Evolutionary conservation across 441 rosid genomes (phyloP).

Genomic region (Jatropha multifida): DNA sequence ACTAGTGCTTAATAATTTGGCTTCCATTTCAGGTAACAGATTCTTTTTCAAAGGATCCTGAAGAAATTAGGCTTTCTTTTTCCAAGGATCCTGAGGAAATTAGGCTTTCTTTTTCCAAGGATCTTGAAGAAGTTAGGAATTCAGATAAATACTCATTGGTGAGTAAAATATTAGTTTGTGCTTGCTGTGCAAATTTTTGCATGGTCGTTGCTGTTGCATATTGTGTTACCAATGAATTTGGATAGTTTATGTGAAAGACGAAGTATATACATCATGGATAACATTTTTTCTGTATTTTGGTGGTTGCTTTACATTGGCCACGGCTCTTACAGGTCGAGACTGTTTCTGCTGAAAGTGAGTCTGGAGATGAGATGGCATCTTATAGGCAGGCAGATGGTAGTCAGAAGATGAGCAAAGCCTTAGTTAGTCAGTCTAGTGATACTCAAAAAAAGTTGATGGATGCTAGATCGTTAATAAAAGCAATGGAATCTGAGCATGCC

Average conservation of each 20-base stretch:
- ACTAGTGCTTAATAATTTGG: conserved; percentile 25
- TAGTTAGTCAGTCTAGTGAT: conserved; percentile 29
- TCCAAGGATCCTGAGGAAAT: conserved; percentile 43
- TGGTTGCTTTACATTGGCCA: conserved; percentile 8
- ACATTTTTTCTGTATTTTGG: conserved; percentile 13
- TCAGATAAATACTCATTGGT: conserved; percentile 50
- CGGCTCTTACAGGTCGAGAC: conserved; percentile 51
- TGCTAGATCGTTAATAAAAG: conserved; percentile 39
- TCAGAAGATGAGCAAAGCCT: conserved; percentile 30
- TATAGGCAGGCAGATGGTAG: conserved; percentile 37
- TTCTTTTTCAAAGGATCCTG: conserved; percentile 38
- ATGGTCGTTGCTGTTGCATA: conserved; percentile 18
- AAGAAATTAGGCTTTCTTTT: conserved; percentile 39
- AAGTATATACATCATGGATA: conserved; percentile 1
- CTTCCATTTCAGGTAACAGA: conserved; percentile 48
- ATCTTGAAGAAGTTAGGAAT: conserved; percentile 43
- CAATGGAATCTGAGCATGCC: conserved; percentile 43
- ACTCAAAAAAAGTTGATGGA: conserved; percentile 41
- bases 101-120: conserved; percentile 36
- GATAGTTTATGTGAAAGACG: conserved; percentile 13
- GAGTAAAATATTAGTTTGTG: conserved; percentile 30
- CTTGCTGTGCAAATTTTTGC: conserved; percentile 14
- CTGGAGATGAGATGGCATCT: conserved; percentile 43
- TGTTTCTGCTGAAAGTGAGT: conserved; percentile 42
- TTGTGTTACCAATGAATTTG: conserved; percentile 3